Conservation (phyloP, 192 early-diverging fungal species). For the Mortierella alpina region DNA sequence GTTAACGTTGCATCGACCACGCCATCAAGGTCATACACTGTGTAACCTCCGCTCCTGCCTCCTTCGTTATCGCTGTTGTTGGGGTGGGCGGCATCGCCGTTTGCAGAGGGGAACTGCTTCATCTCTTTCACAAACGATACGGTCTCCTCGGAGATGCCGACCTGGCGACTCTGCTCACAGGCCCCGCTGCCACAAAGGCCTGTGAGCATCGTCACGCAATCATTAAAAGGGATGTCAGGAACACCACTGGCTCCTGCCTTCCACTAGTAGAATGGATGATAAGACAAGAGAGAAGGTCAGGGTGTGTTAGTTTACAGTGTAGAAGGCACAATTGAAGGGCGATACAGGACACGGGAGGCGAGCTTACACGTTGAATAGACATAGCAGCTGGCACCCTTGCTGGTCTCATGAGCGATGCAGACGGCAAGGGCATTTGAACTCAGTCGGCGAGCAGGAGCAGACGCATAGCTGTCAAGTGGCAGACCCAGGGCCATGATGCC, state of each 20-base stretch:
- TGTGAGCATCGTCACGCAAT: constrained; percentile 48
- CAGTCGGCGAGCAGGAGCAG: not conserved
- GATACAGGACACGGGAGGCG: not conserved
- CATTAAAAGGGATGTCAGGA: constrained; percentile 53
- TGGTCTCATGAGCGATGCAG: constrained; percentile 39
- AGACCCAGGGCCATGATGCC: constrained; percentile 29
- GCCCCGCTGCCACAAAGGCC: constrained; percentile 49
- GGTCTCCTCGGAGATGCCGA: constrained; percentile 18
- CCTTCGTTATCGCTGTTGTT: not conserved
- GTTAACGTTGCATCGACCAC: constrained; percentile 34
- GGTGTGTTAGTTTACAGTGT: not conserved
- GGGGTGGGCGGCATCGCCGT: constrained; percentile 20
- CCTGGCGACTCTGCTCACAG: constrained; percentile 47
- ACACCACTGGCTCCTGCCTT: constrained; percentile 52
- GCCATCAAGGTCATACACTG: not conserved
- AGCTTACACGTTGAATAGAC: constrained; percentile 51
- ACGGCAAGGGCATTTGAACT: constrained; percentile 26
- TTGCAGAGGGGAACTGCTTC: constrained; percentile 22
- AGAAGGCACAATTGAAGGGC: not conserved
- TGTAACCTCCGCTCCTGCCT: constrained; percentile 1
- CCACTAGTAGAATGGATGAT: constrained; percentile 21
- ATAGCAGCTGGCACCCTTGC: constrained; percentile 34
- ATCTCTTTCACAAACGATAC: constrained; percentile 43
- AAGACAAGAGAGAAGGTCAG: not conserved
- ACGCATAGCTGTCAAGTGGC: constrained; percentile 47